These are phyloP conservation scores for Myriosclerotinia scirpicola DNA, from an alignment of 2,329 filamentous ascomycete genomes.

Conservation along the genomic window DNA sequence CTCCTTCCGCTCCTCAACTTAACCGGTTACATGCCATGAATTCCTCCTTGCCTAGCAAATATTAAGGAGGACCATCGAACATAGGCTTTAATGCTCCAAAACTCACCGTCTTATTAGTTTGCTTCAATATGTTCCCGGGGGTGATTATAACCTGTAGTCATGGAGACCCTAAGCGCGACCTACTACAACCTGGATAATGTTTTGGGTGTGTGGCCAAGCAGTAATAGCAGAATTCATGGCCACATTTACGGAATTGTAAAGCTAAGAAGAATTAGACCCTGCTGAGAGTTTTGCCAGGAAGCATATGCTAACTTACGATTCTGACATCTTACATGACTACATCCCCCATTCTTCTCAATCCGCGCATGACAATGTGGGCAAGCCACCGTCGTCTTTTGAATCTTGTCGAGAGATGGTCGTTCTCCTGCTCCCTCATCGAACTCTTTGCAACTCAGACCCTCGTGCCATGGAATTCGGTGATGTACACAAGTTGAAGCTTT, in stretches of 20 bases:
- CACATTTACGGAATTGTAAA: background rate
- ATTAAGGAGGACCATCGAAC: too few species aligned
- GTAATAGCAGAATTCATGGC: background rate
- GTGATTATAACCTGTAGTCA: too few species aligned
- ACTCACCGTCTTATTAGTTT: too few species aligned
- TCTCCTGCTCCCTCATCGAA: background rate
- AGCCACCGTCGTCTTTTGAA: background rate
- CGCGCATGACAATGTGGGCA: background rate
- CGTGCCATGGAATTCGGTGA: background rate
- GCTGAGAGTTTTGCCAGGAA: background rate
- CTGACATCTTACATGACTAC: background rate
- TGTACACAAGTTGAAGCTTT: background rate
- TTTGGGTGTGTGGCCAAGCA: background rate
- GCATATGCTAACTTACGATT: background rate
- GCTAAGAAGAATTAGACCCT: background rate
- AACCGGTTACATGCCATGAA: too few species aligned
- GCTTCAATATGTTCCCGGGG: background rate
- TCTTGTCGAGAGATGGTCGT: background rate
- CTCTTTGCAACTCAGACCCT: background rate
- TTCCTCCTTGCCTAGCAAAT: background rate
- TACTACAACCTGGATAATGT: background rate
- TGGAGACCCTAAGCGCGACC: background rate
- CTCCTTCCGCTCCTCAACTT: too few species aligned
- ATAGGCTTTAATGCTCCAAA: background rate
- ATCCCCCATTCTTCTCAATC: background rate